Evolutionary conservation across 352 stramenopile genomes (phyloP), one percentile per base, ranked within the genome.

Genomic region (Globisporangium camurandrum): DNA sequence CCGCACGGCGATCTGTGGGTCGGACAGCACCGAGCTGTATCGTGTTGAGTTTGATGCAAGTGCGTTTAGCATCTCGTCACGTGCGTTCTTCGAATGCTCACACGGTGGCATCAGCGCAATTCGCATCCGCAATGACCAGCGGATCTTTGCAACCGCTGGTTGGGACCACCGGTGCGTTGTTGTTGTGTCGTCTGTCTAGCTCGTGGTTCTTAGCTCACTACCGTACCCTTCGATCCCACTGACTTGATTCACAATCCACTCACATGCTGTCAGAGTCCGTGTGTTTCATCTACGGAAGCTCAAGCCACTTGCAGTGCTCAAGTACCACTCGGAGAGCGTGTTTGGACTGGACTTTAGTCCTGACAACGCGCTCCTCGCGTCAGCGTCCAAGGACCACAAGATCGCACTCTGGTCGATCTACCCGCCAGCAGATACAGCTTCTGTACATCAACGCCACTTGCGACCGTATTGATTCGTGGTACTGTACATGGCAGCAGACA

Each of bases 391-490:
- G 49, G 82, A 93, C 57, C 66, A 73, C 53, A 86, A 84, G 49
- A 69, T 91, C 43, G 76, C 76, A 24, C 60, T 91, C 10, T 91
- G 82, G 82, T 84, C 71, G n/a, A 59, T 93, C 38, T 93, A 81
- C 46, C 64, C 72, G 22, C 75, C 78, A 4, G 59, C 58, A 27
- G 9, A 56, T 17, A 38, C 53, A 9, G 54, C 56, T 26, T 62
- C 51, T 30, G 6, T 28, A 10, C 19, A 44, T 28, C 5, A 20
- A 42, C 14, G 10, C 38, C 7, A 27, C 6, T 40, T 26, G 27
- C 20, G 12, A 17, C 16, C 23, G 17, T 49, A 24, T 7, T 30
- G 6, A 39, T 24, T 27, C 11, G 11, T 50, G 14, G 36, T 20
- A 12, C 6, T 37, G n/a, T 44, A 33, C n/a, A n/a, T n/a, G n/a